Evolutionary conservation across 257 asterid species (phyloP).

Genomic region (Vinca minor): DNA sequence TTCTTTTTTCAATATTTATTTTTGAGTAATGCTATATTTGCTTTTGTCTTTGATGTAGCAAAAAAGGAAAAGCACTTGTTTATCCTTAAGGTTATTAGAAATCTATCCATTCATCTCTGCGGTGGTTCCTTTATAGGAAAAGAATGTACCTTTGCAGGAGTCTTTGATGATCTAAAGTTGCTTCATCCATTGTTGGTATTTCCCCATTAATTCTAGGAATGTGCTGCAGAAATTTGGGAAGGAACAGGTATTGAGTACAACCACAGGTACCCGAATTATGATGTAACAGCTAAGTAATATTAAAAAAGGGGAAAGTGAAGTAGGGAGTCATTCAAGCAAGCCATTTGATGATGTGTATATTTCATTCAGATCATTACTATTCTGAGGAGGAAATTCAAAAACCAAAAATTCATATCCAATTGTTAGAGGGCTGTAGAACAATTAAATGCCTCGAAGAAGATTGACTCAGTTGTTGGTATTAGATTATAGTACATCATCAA

Average conservation of each 20-base stretch:
- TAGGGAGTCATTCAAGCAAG: conserved; percentile 3
- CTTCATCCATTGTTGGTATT: conserved; percentile 84
- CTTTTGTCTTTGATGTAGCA: not conserved
- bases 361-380: not conserved
- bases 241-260: conserved; percentile 1
- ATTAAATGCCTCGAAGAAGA: not conserved
- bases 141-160: conserved; percentile 68
- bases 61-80: not conserved
- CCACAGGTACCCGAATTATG: not conserved
- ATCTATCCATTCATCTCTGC: not conserved
- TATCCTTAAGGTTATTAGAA: not conserved
- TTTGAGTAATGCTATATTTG: not conserved
- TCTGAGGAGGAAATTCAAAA: not conserved
- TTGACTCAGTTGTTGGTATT: not conserved
- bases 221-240: conserved; percentile 50
- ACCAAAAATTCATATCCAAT: not conserved
- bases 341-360: not conserved
- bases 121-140: not conserved
- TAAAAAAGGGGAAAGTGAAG: not conserved
- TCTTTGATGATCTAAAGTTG: conserved; percentile 90
- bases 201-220: conserved; percentile 90
- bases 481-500: not conserved
- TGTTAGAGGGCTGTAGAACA: not conserved
- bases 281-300: conserved; percentile 6
- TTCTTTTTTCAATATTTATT: too few relatives aligned